These are phyloP conservation scores for Apiospora rasikravindrae DNA, from an alignment of 2,329 filamentous ascomycete species.

Conservation along the genomic window DNA sequence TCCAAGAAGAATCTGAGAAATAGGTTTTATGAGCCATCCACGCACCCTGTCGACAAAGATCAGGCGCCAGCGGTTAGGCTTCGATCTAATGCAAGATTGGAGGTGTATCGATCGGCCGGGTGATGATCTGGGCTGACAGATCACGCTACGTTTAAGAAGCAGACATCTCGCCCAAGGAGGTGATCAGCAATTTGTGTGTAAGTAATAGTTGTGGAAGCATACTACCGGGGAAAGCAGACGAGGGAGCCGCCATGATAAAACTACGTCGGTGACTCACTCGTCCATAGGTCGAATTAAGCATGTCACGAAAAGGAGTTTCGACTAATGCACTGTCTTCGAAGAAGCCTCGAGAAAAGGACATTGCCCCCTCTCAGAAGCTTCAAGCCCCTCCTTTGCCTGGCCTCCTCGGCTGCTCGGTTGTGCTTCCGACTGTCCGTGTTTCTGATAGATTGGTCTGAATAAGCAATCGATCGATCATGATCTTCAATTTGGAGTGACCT, in stretches of 20 bases:
- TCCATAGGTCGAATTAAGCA: neutral
- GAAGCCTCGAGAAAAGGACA: neutral
- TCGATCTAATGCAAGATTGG: constrained; percentile 1
- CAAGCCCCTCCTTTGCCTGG: no score
- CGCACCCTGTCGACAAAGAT: neutral
- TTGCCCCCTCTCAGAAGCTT: no score
- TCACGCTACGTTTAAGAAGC: neutral
- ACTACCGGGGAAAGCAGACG: neutral
- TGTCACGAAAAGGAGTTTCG: neutral
- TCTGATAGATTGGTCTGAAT: constrained; percentile 5
- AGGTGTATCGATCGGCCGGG: neutral
- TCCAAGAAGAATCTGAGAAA: no score
- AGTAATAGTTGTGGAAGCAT: neutral
- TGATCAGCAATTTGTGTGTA: neutral
- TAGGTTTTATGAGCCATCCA: no score
- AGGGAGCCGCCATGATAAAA: neutral
- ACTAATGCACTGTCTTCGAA: neutral
- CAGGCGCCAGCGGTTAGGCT: neutral
- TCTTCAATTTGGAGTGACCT: neutral
- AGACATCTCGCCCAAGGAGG: neutral
- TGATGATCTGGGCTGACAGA: neutral
- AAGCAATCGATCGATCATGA: constrained; percentile 8
- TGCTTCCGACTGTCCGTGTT: neutral
- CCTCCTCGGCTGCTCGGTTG: neutral
- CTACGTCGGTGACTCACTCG: neutral